Evolutionary conservation across 495 filamentous ascomycete genomes (phyloP).

Genomic region (Tirmania nivea): DNA sequence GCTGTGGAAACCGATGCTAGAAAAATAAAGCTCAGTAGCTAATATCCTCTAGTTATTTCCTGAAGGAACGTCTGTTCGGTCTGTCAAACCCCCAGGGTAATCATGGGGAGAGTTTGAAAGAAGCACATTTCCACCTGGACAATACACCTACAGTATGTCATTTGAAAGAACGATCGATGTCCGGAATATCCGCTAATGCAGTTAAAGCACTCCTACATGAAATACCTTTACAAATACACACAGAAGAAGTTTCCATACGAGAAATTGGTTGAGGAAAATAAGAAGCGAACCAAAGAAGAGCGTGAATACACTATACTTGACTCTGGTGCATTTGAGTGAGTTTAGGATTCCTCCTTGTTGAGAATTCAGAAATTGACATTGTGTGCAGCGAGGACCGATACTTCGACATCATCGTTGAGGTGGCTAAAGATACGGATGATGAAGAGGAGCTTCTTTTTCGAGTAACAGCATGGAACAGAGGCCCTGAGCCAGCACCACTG

Average conservation of each 20-base stretch:
- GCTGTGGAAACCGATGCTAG: conserved; percentile 16
- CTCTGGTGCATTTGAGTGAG: conserved; percentile 55
- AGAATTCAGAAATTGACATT: not conserved
- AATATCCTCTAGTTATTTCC: conserved; percentile 39
- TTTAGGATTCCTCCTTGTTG: not conserved
- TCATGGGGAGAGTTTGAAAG: conserved; percentile 90
- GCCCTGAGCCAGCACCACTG: conserved; percentile 67
- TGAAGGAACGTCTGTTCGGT: conserved; percentile 88
- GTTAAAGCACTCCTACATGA: conserved; percentile 87
- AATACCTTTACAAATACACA: conserved; percentile 92
- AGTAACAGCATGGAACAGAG: conserved; percentile 87
- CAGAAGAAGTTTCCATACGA: conserved; percentile 82
- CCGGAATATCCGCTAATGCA: not conserved
- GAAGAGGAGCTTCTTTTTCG: conserved; percentile 83
- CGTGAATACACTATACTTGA: conserved; percentile 82
- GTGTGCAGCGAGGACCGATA: conserved; percentile 48
- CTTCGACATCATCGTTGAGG: conserved; percentile 95
- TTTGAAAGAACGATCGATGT: too few species aligned
- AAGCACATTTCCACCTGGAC: conserved; percentile 87
- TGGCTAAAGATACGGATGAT: conserved; percentile 74
- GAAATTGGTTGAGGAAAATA: conserved; percentile 65
- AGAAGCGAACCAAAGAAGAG: conserved; percentile 46
- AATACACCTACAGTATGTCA: conserved; percentile 44
- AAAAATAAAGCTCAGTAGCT: conserved; percentile 5
- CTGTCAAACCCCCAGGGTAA: conserved; percentile 90